Evolutionary conservation across 2,329 filamentous ascomycete species (phyloP), one percentile per base, ranked within the genome.

Genomic region (Fusarium piperis): DNA sequence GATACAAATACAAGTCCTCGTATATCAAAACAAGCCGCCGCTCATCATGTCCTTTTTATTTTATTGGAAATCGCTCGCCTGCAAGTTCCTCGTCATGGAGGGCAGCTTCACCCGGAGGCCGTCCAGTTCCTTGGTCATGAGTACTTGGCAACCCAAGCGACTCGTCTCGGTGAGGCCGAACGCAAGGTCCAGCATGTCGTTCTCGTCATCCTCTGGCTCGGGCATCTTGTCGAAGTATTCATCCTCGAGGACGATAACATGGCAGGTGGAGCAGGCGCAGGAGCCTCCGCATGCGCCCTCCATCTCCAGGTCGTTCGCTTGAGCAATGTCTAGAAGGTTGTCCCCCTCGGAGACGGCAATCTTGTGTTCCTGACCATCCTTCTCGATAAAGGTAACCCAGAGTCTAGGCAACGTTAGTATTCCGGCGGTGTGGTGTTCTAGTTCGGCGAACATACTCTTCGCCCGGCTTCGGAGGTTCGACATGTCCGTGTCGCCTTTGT

Each of bases 281-380:
- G 93, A 96, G 23, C 94, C 96, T 74, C 96, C 96, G 79, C 96
- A 99, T 13, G 96, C 96, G 68, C 96, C 95, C 86, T 99, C 96
- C 95, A 99, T 98, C 81, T 99, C 96, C 44, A 99, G 85, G 78
- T 98, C 95, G 81, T 98, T 90, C 51, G 93, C 94, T 81, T 98
- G 95, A 23, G 95, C 96, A 78, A 99, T 95, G 78, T 98, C 95
- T 61, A 99, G 87, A 60, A 99, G 86, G 81, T 99, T 99, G 82
- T 97, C 94, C 56, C 96, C 96, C 76, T 93, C 90, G 15, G 90
- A 86, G 10, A 98, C 95, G 66, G 92, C 90, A 77, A 98, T 90
- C 67, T 92, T 93, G 80, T 93, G 88, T 73, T 91, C 87, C 32
- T 89, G 85, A 57, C 91, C 91, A 20, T 98, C 94, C 83, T 98